Evolutionary conservation across 139 green algal species (phyloP), one percentile per base, ranked within the genome.

Genomic region (Pleodorina starrii): DNA sequence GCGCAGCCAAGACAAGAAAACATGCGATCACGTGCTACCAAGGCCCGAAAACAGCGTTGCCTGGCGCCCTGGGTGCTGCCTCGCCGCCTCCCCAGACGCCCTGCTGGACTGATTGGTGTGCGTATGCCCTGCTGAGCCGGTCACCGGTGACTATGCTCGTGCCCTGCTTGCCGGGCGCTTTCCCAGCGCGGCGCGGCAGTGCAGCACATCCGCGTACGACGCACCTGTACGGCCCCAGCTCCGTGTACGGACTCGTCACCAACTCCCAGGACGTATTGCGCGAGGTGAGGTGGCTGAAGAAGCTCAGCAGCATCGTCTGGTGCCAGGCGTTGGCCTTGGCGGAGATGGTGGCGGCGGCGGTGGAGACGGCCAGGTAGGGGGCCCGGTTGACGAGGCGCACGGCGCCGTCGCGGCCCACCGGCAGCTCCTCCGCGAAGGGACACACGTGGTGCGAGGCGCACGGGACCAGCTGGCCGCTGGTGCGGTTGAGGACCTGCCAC

Each of bases 201-300:
- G n/a, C n/a, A n/a, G n/a, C n/a, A n/a, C n/a, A n/a, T n/a, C n/a
- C n/a, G n/a, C 54, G 7, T 66, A 9, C 29, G 2, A 21, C 54
- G 5, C 44, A 87, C 81, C 81, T 74, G 81, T 87, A 87, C 32
- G 81, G 81, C 43, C 60, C 81, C 12, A 87, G 60, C 81, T 87
- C 81, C 7, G 59, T 77, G 2, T 25, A 1, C 1, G 60, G 60
- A 36, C 21, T 76, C 0, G 81, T 87, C 1, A 87, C 81, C 2
- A 87, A 42, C 10, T 77, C 60, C 81, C 81, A 87, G 1, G 81
- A 87, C 43, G 77, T 60, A 29, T 87, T 87, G 29, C 27, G 42
- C 0, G 42, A 68, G 43, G 42, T 54, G 5, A 87, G 44, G 60
- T 78, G 38, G 1, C 60, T 42, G 19, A 87, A 68, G 29, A 87